Base-by-base conservation (phyloP, 495 filamentous ascomycete species). In the Penicillium angulare region DNA sequence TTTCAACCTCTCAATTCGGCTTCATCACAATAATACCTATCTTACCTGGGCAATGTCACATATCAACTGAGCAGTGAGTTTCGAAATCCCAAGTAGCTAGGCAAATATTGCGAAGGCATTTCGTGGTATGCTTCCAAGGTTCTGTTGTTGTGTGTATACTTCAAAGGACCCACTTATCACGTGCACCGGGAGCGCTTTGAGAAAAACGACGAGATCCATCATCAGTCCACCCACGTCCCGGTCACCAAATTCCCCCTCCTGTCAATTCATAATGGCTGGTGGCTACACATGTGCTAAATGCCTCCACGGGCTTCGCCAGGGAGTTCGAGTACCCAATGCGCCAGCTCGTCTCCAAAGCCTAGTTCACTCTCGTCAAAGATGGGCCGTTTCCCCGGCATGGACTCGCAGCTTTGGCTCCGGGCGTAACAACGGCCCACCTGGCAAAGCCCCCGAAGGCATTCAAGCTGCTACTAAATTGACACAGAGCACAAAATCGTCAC, bases 271-370 rank as follows among this genome's bases (percentile, higher is more conserved):
- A 56, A 76, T 76, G 73, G 59, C 67, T 49, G 65, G 60, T 34
- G 66, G 69, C 38, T 70, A 71, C 50, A 73, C 73, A 32, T 76
- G 73, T 60, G 61, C 64, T 22, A 71, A 68, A 48, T 76, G 73
- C 52, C 53, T 75, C 26, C 68, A 72, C 53, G 68, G 57, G 23
- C 60, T 76, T 27, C 63, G 60, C 5, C 61, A 64, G 38, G 54
- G 68, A 33, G 53, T 58, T 47, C 48, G 56, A 43, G 42, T 53
- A 15, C 44, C 64, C 8, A 42, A 47, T 16, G 32, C 54, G 13
- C 38, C 49, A 31, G 42, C 56, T 58, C 61, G 60, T 27, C 46
- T 65, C 8, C 61, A 59, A 33, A 53, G 49, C 33, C 51, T 65
- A 9, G 47, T 51, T 38, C 56, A 58, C 58, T 47, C 61, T 9